These are phyloP conservation scores for Emmonsia crescens DNA, from an alignment of 2,329 filamentous ascomycete genomes.

Conservation along the genomic window DNA sequence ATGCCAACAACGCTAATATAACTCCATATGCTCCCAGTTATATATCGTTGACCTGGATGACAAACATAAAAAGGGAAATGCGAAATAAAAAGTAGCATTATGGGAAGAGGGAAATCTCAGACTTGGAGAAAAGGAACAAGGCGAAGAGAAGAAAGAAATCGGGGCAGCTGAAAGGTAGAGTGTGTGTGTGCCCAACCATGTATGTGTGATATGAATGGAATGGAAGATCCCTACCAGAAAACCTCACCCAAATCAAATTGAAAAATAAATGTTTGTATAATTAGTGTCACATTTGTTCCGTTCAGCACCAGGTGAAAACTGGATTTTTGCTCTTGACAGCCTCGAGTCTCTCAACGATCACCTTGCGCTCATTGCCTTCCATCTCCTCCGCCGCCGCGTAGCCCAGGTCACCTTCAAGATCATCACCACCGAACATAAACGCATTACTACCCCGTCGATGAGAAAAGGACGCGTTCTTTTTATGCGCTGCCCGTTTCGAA, in stretches of 20 bases:
- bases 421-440: conserved; percentile 54
- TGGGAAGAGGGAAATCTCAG: neutral
- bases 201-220: neutral
- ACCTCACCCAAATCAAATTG: too few relatives aligned
- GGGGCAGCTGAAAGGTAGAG: neutral
- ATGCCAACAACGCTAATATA: neutral
- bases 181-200: neutral
- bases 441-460: conserved; percentile 27
- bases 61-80: neutral
- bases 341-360: conserved; percentile 93
- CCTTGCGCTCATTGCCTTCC: conserved; percentile 82
- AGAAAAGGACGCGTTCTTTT: conserved; percentile 31
- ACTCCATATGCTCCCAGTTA: conserved; percentile 2
- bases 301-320: conserved; percentile 92
- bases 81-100: neutral
- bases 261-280: neutral
- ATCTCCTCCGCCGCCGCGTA: conserved; percentile 90
- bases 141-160: neutral
- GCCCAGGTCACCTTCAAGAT: conserved; percentile 82
- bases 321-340: conserved; percentile 92
- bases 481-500: conserved; percentile 13
- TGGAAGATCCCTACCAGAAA: neutral
- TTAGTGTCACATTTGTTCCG: neutral
- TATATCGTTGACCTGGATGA: conserved; percentile 2
- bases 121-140: neutral